phyloP scores from a whole-genome alignment of 805 yeast species.

The Zygotorulaspora florentina region DNA sequence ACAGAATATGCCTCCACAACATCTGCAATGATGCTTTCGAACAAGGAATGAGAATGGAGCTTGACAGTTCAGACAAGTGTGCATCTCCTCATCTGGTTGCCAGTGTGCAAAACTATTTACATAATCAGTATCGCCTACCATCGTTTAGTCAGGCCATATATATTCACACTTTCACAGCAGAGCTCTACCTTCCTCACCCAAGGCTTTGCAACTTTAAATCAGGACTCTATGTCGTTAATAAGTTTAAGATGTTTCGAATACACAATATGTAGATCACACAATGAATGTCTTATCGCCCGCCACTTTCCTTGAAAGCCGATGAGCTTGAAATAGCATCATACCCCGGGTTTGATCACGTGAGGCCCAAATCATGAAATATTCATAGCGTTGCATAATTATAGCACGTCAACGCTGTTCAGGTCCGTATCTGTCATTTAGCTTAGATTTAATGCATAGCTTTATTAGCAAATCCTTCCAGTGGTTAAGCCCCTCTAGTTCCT shows the following conservation, averaged over 20 bases:
- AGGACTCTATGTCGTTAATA: too few relatives aligned
- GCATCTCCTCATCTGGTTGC: conserved; percentile 31
- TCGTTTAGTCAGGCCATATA: not conserved
- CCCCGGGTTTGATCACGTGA: too few relatives aligned
- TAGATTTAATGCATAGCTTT: not conserved
- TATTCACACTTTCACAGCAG: too few relatives aligned
- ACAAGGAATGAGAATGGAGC: conserved; percentile 45
- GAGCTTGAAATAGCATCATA: too few relatives aligned
- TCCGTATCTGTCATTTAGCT: conserved; percentile 4
- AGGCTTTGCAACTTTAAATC: not conserved
- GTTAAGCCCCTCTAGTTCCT: conserved; percentile 10
- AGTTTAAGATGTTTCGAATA: too few relatives aligned
- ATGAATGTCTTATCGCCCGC: too few relatives aligned
- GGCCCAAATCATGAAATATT: too few relatives aligned
- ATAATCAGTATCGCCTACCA: conserved; percentile 12
- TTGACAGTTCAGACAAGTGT: conserved; percentile 46
- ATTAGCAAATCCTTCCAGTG: conserved; percentile 15
- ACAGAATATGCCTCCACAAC: conserved; percentile 66
- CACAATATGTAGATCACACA: too few relatives aligned
- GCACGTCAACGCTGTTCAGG: too few relatives aligned
- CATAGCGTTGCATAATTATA: too few relatives aligned
- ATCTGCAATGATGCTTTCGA: conserved; percentile 65
- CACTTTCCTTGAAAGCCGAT: too few relatives aligned
- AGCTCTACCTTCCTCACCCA: too few relatives aligned
- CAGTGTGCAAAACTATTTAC: conserved; percentile 29